Evolutionary conservation across 306 rosid species (phyloP).

Genomic region (Hippophae rhamnoides): DNA sequence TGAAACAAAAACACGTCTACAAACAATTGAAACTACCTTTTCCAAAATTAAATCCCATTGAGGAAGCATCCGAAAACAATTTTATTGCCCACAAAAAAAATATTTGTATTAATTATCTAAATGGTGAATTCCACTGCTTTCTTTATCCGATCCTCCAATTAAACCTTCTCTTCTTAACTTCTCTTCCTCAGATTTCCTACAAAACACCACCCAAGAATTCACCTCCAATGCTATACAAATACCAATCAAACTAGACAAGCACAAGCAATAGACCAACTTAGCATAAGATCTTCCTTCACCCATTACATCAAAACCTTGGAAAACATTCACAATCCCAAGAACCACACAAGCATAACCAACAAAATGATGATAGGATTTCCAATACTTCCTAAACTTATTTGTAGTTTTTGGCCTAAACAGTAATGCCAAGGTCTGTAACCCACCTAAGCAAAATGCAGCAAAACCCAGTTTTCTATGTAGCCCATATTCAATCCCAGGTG

Average conservation of each 20-base stretch:
- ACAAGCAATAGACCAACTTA: slow-evolving; percentile 62
- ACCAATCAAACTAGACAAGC: slow-evolving; percentile 60
- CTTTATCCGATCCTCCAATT: slow-evolving; percentile 52
- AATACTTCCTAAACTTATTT: slow-evolving; percentile 73
- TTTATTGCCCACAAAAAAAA: not conserved
- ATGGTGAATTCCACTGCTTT: slow-evolving; percentile 33
- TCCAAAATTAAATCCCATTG: not conserved
- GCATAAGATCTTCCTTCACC: slow-evolving; percentile 74
- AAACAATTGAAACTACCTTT: not conserved
- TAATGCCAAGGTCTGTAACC: slow-evolving; percentile 63
- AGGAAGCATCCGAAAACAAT: not conserved
- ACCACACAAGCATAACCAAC: slow-evolving; percentile 95
- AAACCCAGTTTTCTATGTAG: slow-evolving; percentile 80
- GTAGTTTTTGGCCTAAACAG: slow-evolving; percentile 72
- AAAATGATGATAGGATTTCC: slow-evolving; percentile 92
- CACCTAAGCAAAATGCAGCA: slow-evolving; percentile 57
- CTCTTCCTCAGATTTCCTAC: slow-evolving; percentile 78
- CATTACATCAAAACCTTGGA: slow-evolving; percentile 82
- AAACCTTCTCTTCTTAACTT: slow-evolving; percentile 77
- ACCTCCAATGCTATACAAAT: slow-evolving; percentile 72
- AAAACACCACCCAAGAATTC: slow-evolving; percentile 86
- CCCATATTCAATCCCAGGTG: slow-evolving; percentile 64
- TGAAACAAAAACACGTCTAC: not conserved
- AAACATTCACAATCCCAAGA: slow-evolving; percentile 77
- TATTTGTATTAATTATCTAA: not conserved